These are phyloP conservation scores for Neurospora sp. DNA, from an alignment of 495 filamentous ascomycete species.

Conservation along the genomic window DNA sequence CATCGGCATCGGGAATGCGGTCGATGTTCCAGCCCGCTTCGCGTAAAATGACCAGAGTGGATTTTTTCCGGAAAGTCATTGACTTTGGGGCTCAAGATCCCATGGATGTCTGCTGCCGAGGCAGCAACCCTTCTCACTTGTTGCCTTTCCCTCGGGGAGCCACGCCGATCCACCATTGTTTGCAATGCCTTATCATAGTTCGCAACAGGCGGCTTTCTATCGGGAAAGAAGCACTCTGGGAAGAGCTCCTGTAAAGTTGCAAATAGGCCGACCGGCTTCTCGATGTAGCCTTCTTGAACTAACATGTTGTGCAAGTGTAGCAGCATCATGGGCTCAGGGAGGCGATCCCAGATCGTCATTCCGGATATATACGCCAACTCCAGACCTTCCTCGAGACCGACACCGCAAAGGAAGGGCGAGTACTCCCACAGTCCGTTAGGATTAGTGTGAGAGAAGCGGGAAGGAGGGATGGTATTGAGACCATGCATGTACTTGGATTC, in stretches of 20 bases:
- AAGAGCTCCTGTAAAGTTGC: background rate
- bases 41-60: constrained; percentile 14
- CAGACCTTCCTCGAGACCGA: constrained; percentile 32
- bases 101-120: background rate
- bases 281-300: constrained; percentile 27
- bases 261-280: constrained; percentile 15
- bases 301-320: constrained; percentile 41
- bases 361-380: constrained; percentile 23
- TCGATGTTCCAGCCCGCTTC: constrained; percentile 23
- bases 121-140: background rate
- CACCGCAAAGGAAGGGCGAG: constrained; percentile 40
- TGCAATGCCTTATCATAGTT: constrained; percentile 15
- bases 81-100: background rate
- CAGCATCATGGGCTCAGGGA: constrained; percentile 8
- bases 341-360: constrained; percentile 23
- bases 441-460: constrained; percentile 34
- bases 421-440: constrained; percentile 41
- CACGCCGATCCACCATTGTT: background rate
- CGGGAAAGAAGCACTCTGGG: constrained; percentile 14
- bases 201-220: constrained; percentile 21
- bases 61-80: constrained; percentile 24
- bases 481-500: constrained; percentile 30
- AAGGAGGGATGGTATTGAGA: constrained; percentile 26
- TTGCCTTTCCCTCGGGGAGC: background rate
- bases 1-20: constrained; percentile 22